Evolutionary conservation across 106 monocot genomes (phyloP), one percentile per base, ranked within the genome.

Genomic region (Gastrodia elata): DNA sequence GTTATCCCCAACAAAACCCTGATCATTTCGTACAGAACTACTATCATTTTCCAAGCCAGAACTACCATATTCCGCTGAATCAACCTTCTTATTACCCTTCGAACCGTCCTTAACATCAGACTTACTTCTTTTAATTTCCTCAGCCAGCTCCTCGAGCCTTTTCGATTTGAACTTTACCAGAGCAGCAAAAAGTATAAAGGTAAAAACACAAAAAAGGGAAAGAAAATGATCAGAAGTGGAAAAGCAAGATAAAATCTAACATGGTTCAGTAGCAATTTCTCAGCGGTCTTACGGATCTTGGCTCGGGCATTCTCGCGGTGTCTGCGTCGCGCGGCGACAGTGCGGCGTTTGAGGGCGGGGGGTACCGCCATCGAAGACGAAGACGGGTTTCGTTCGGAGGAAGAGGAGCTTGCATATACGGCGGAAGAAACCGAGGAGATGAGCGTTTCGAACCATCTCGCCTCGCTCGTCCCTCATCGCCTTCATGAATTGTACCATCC

Each of bases 401-500:
- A 89, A 99, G 55, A 99, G 91, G 71, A 99, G 91, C 83, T 99
- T 99, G 82, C 90, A 91, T 73, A 99, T 94, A 49, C 98, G 91
- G 8, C 98, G 86, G 71, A 99, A 91, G 85, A 99, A 99, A 15
- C 93, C 98, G 30, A 99, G 82, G 40, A 93, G 40, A 82, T 99
- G 98, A 37, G 98, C 91, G 78, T 99, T 91, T 38, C 80, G 72
- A 44, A 93, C 72, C 93, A 93, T 99, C 77, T 99, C 98, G 20
- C 98, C 98, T 58, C 78, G 84, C 69, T 99, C 93, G 70, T 99
- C 98, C 71, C 98, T 68, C 87, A 99, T 99, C 46, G 98, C 98
- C 82, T 91, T 93, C 87, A 93, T 89, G 93, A 99, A 99, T 79
- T 99, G 98, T 39, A 99, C 84, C 80, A 99, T 88, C 98, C 98